phyloP scores from a whole-genome alignment of 164 flowering plant species.

The Protea cynaroides region DNA sequence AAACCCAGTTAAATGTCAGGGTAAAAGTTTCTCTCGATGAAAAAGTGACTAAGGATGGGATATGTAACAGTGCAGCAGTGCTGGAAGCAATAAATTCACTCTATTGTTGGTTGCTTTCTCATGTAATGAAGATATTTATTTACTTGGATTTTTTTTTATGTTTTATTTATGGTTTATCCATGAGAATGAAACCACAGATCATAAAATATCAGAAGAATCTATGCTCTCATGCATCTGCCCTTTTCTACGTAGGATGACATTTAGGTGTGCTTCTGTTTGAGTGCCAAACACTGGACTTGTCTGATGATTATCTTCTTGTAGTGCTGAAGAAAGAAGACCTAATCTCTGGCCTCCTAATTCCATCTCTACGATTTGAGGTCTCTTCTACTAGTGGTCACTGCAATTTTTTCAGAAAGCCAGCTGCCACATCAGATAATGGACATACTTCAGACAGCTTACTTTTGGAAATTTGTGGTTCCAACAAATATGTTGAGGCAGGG shows the following conservation, averaged over 20 bases:
- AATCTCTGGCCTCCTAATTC: slow-evolving; percentile 51
- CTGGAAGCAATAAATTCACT: neutral
- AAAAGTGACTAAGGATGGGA: neutral
- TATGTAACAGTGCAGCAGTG: neutral
- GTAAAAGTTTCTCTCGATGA: neutral
- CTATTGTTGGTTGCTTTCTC: neutral
- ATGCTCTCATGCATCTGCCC: too few species aligned
- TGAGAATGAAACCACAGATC: neutral
- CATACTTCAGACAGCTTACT: slow-evolving; percentile 17
- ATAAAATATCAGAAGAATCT: neutral
- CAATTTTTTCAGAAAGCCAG: slow-evolving; percentile 21
- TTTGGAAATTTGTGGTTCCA: slow-evolving; percentile 23
- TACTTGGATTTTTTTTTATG: neutral
- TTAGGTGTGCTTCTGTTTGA: neutral
- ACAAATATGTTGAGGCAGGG: slow-evolving; percentile 20
- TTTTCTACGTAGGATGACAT: neutral
- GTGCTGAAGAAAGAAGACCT: slow-evolving; percentile 63
- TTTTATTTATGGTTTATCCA: neutral
- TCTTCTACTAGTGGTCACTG: slow-evolving; percentile 22
- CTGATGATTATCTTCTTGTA: slow-evolving; percentile 23
- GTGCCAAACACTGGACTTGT: neutral
- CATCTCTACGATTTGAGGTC: slow-evolving; percentile 25
- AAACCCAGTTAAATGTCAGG: neutral
- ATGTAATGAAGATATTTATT: neutral
- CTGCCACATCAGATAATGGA: slow-evolving; percentile 17